phyloP scores from a whole-genome alignment of 441 rosid species.

The Brassica balearica region DNA sequence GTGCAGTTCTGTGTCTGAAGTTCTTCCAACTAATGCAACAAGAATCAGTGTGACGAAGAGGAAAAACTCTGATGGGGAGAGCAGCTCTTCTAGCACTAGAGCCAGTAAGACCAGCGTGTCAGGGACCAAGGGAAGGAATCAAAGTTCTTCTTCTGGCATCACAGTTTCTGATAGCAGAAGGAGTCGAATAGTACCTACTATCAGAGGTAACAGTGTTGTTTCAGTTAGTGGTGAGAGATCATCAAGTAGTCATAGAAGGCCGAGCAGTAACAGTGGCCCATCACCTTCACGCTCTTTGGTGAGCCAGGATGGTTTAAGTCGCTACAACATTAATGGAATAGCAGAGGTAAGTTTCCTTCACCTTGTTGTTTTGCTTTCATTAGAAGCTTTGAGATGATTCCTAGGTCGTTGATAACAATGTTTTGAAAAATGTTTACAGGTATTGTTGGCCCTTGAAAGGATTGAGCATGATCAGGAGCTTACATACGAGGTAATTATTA shows the following conservation, averaged over 20 bases:
- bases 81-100: slow-evolving; percentile 59
- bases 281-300: slow-evolving; percentile 44
- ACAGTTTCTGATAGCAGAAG: slow-evolving; percentile 70
- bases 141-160: slow-evolving; percentile 50
- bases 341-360: slow-evolving; percentile 71
- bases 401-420: neutral
- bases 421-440: slow-evolving; percentile 47
- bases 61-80: slow-evolving; percentile 63
- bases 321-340: slow-evolving; percentile 72
- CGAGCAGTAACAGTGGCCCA: slow-evolving; percentile 50
- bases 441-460: slow-evolving; percentile 83
- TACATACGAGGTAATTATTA: slow-evolving; percentile 67
- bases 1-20: slow-evolving; percentile 66
- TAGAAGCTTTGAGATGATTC: slow-evolving; percentile 35
- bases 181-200: slow-evolving; percentile 49
- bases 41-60: slow-evolving; percentile 51
- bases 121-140: slow-evolving; percentile 50
- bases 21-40: slow-evolving; percentile 50
- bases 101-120: slow-evolving; percentile 59
- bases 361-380: slow-evolving; percentile 33
- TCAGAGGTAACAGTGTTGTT: slow-evolving; percentile 53
- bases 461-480: slow-evolving; percentile 85
- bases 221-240: slow-evolving; percentile 65
- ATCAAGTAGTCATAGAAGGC: slow-evolving; percentile 33
- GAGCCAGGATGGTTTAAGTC: slow-evolving; percentile 62